Percentiles rank a stretch among this genome's conserved stretches.
These are phyloP conservation scores for Neocatenulostroma microsporum DNA, from an alignment of 2,329 filamentous ascomycete genomes.

Conservation along the genomic window DNA sequence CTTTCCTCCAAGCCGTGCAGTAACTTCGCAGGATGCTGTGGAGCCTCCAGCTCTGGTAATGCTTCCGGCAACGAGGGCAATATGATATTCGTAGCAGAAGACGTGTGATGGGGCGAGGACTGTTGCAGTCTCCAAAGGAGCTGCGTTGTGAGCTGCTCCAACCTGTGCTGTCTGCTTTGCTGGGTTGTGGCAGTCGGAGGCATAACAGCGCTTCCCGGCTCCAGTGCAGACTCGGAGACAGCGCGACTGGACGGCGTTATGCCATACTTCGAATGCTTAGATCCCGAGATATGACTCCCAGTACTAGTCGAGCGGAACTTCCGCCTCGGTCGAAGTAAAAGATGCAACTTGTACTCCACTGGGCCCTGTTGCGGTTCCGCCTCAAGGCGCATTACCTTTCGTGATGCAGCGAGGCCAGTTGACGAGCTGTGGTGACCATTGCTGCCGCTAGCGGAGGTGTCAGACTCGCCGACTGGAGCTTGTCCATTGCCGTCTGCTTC, in stretches of 20 bases:
- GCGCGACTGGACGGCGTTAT: conserved; percentile 20
- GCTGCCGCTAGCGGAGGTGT: no score
- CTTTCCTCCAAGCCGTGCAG: conserved; percentile 81
- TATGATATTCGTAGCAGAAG: conserved; percentile 65
- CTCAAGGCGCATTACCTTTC: conserved; percentile 62
- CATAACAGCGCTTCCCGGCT: conserved; percentile 21
- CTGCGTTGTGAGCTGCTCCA: conserved; percentile 90
- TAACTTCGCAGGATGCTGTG: conserved; percentile 47
- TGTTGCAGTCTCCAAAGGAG: conserved; percentile 91
- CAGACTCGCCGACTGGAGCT: no score
- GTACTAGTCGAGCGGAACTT: conserved; percentile 65
- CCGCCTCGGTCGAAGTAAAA: conserved; percentile 71
- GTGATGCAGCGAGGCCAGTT: no score
- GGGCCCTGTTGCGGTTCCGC: conserved; percentile 91
- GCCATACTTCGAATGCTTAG: conserved; percentile 38
- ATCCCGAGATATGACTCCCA: conserved; percentile 43
- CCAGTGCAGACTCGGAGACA: conserved; percentile 4
- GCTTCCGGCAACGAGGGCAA: conserved; percentile 67
- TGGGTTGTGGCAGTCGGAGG: conserved; percentile 41
- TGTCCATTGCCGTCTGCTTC: no score
- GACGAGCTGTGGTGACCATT: no score
- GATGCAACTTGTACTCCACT: conserved; percentile 92
- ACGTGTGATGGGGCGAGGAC: conserved; percentile 82
- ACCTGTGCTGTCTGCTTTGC: conserved; percentile 70
- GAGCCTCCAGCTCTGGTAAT: conserved; percentile 51